phyloP scores from a whole-genome alignment of 1,139 yeast species.

The Lodderomyces orthopsilosis region DNA sequence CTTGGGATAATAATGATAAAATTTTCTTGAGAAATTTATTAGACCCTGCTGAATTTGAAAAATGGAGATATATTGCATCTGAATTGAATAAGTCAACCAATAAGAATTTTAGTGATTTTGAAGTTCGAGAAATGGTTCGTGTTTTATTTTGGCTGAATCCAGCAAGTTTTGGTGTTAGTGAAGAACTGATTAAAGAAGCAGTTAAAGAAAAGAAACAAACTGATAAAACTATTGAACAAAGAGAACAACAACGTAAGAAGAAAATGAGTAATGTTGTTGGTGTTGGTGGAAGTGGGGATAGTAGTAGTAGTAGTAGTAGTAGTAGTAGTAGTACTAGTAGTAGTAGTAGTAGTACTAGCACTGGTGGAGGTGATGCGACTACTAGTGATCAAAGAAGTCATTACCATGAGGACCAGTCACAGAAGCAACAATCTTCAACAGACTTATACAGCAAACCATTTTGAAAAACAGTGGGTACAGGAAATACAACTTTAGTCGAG shows the following conservation, averaged over 20 bases:
- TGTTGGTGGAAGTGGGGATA: background rate
- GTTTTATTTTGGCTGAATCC: constrained; percentile 58
- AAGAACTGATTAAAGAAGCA: constrained; percentile 39
- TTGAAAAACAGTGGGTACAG: no score
- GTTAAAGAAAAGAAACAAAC: constrained; percentile 38
- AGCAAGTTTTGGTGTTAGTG: constrained; percentile 53
- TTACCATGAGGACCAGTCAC: no score
- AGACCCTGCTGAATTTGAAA: constrained; percentile 70
- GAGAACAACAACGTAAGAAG: constrained; percentile 17
- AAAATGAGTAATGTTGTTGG: constrained; percentile 9
- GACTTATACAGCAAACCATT: no score
- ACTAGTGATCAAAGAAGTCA: no score
- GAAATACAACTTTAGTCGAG: no score
- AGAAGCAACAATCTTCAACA: no score
- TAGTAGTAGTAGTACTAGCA: background rate
- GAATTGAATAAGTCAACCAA: constrained; percentile 63
- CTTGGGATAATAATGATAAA: constrained; percentile 63
- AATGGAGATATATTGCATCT: constrained; percentile 62
- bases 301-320: background rate
- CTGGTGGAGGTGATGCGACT: no score
- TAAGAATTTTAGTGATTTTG: constrained; percentile 50
- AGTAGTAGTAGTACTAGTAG: background rate
- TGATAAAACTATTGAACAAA: constrained; percentile 34
- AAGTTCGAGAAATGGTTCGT: constrained; percentile 55
- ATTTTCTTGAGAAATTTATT: constrained; percentile 48